Conservation (phyloP, 1,284 basidiomycete genomes). For the Apiotrichum gamsii region DNA sequence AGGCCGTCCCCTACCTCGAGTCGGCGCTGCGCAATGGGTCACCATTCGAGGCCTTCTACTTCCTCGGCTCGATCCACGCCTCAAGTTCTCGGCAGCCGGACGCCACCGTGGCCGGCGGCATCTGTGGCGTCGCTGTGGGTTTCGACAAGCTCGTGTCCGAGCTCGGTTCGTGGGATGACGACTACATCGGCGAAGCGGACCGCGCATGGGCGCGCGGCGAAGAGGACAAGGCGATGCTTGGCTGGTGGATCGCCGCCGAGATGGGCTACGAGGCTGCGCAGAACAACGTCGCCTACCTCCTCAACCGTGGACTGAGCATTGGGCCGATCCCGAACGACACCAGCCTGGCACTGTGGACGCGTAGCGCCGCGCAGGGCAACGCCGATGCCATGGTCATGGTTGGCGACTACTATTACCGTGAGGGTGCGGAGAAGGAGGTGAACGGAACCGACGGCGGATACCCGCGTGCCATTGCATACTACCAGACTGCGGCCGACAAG, state of each 20-base stretch:
- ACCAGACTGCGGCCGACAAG: constrained; percentile 83
- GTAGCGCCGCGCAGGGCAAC: constrained; percentile 87
- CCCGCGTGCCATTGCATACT: constrained; percentile 86
- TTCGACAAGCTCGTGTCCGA: constrained; percentile 83
- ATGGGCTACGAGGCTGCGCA: constrained; percentile 86
- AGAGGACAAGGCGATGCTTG: constrained; percentile 57
- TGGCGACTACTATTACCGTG: constrained; percentile 75
- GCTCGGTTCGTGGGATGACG: constrained; percentile 78
- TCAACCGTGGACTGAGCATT: constrained; percentile 59
- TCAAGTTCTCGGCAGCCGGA: constrained; percentile 50
- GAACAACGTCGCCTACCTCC: constrained; percentile 87
- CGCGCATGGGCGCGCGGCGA: constrained; percentile 67
- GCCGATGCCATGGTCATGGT: constrained; percentile 95
- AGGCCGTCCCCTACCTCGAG: constrained; percentile 70
- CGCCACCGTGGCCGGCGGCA: constrained; percentile 31
- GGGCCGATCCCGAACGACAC: constrained; percentile 41
- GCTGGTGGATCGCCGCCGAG: constrained; percentile 93
- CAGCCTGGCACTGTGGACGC: constrained; percentile 86
- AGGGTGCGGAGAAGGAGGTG: constrained; percentile 3
- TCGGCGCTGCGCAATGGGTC: constrained; percentile 75
- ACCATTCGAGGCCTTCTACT: constrained; percentile 86
- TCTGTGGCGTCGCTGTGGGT: constrained; percentile 74
- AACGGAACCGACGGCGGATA: constrained; percentile 52
- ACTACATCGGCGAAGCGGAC: constrained; percentile 77
- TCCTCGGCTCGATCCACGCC: constrained; percentile 73